Conservation (phyloP, 352 stramenopile species). For the Blastocystis sp. region DNA sequence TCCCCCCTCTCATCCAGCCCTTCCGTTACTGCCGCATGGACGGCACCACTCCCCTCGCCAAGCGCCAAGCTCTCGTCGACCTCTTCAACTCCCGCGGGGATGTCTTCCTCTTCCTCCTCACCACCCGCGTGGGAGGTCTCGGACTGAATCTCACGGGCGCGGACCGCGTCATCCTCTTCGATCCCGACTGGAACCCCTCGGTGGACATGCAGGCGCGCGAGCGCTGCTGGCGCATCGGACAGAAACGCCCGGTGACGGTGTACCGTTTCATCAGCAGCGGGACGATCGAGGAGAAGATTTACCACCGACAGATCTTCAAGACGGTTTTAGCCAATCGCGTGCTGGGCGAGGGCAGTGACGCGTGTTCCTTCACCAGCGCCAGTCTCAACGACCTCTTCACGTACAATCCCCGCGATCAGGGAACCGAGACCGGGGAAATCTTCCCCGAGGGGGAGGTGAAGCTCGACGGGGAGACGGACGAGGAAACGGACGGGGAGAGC, state of each 20-base stretch:
- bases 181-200: constrained; percentile 95
- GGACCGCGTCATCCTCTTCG: constrained; percentile 87
- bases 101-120: constrained; percentile 74
- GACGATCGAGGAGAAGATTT: constrained; percentile 99
- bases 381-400: constrained; percentile 88
- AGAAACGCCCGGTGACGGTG: constrained; percentile 72
- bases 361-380: constrained; percentile 87
- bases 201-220: constrained; percentile 79
- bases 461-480: constrained; percentile 70
- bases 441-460: constrained; percentile 62
- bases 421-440: constrained; percentile 79
- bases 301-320: constrained; percentile 98
- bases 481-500: constrained; percentile 58
- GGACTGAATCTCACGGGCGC: constrained; percentile 87
- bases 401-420: constrained; percentile 62
- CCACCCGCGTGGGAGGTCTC: constrained; percentile 82
- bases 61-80: constrained; percentile 83
- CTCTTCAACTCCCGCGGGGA: constrained; percentile 81
- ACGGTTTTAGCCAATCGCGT: constrained; percentile 91
- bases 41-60: constrained; percentile 82
- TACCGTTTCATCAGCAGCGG: constrained; percentile 85
- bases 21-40: constrained; percentile 87
- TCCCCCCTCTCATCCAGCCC: too few relatives aligned
- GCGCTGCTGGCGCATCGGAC: constrained; percentile 85
- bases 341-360: constrained; percentile 85